These are phyloP conservation scores for Luffa acutangula DNA, from an alignment of 306 rosid species.

Conservation along the genomic window DNA sequence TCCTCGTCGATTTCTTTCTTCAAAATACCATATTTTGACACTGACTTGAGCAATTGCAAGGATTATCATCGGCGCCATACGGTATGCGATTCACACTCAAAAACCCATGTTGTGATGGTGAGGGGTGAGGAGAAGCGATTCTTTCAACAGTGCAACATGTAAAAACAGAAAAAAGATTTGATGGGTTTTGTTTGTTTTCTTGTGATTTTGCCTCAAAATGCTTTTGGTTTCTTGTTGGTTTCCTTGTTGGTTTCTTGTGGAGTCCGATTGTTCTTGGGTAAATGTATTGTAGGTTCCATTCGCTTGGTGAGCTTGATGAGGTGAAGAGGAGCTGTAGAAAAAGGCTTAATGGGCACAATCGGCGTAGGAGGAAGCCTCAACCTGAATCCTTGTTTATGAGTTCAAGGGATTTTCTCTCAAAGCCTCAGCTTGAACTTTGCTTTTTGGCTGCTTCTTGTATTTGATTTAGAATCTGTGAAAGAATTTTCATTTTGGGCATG, in stretches of 20 bases:
- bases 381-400: too few species aligned
- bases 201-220: not conserved
- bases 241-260: too few species aligned
- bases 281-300: too few species aligned
- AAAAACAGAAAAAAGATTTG: too few species aligned
- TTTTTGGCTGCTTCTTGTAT: not conserved
- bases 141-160: conserved; percentile 49
- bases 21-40: not conserved
- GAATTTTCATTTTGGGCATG: not conserved
- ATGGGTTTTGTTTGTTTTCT: not conserved
- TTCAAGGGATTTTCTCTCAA: too few species aligned
- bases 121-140: conserved; percentile 28
- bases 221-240: too few species aligned
- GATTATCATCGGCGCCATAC: conserved; percentile 35
- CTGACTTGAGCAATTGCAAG: conserved; percentile 29
- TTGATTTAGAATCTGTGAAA: not conserved
- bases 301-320: too few species aligned
- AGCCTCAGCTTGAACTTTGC: not conserved
- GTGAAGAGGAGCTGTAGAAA: too few species aligned
- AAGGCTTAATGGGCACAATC: too few species aligned
- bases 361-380: too few species aligned
- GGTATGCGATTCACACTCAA: conserved; percentile 35
- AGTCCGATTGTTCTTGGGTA: too few species aligned
- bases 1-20: too few species aligned
- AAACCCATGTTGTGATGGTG: conserved; percentile 21